A percentile compares a stretch with the other conserved stretches of the same genome.
phyloP scores from a whole-genome alignment of 345 rosid species.

The Eucalyptus coolabah region DNA sequence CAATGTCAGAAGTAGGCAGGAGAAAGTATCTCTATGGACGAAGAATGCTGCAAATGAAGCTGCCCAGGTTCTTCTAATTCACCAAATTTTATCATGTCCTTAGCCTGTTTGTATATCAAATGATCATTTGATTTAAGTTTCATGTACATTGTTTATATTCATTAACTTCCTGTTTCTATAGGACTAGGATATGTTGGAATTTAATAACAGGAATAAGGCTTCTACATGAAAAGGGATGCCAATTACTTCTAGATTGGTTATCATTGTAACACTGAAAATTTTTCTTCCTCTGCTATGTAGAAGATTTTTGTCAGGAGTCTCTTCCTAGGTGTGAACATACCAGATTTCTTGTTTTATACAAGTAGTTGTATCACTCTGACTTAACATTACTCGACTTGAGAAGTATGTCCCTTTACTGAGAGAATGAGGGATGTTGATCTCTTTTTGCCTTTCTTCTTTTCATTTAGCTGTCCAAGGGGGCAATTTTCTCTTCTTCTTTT shows the following conservation, averaged over 20 bases:
- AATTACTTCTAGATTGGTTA: neutral
- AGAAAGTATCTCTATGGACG: constrained; percentile 75
- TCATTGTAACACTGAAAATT: neutral
- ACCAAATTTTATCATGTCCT: neutral
- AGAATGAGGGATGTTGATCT: neutral
- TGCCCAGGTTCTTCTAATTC: constrained; percentile 48
- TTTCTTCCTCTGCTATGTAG: neutral
- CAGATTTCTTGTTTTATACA: neutral
- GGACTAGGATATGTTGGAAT: neutral
- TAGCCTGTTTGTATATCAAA: neutral
- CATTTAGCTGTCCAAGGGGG: neutral
- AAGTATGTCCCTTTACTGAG: neutral
- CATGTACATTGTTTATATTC: neutral
- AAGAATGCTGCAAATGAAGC: constrained; percentile 84
- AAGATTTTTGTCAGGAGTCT: neutral
- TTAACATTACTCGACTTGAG: neutral
- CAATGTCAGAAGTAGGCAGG: constrained; percentile 54
- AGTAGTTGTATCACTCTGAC: neutral
- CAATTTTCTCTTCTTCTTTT: neutral
- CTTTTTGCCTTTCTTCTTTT: neutral
- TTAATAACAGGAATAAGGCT: neutral
- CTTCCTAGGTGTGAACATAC: neutral
- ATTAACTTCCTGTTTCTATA: neutral
- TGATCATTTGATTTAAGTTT: neutral
- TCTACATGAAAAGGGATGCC: neutral